Base-by-base conservation (phyloP, 345 rosid genomes). In the Ailanthus altissimus region DNA sequence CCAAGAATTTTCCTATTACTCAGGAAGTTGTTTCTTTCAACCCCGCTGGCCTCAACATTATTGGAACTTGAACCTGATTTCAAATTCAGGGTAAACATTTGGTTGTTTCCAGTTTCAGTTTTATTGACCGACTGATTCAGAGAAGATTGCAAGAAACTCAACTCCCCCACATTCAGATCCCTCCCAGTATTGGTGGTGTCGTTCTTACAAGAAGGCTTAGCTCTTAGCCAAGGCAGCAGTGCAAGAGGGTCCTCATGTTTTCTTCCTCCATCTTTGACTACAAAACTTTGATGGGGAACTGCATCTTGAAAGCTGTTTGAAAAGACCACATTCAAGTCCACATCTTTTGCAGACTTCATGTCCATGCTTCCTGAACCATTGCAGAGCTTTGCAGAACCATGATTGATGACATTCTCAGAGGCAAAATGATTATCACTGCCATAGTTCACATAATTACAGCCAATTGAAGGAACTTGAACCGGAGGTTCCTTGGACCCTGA, bases 221-320 rank as follows among this genome's bases (percentile, higher is more conserved):
- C 81, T 82, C 83, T 87, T 59, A 93, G 84, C 97, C 98, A 92
- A 73, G 98, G 90, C 78, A 92, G 82, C 67, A 84, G 79, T 20
- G 77, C 75, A 43, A 81, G 61, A 74, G 56, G 72, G 68, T 87
- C 89, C 72, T 83, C 88, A 14, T 82, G 83, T 45, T 51, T 87
- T 75, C 84, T 92, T 75, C 81, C 91, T 62, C 83, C 77, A 81
- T 82, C 90, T 75, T 77, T 66, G 66, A 76, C 81, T 81, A 82
- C 88, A 64, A 77, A 51, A 78, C 78, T 81, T 74, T 6, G 78
- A 40, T 64, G 82, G 8, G 43, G 62, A 60, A 75, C 81, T 64
- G 75, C 81, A 78, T 77, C 84, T 77, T 67, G 83, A 74, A 86
- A 76, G 80, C 86, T 81, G 66, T 82, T 84, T 50, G 86, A 71